Base-by-base conservation (phyloP, 148 eudicot genomes). In the Pharnaceum exiguum region DNA sequence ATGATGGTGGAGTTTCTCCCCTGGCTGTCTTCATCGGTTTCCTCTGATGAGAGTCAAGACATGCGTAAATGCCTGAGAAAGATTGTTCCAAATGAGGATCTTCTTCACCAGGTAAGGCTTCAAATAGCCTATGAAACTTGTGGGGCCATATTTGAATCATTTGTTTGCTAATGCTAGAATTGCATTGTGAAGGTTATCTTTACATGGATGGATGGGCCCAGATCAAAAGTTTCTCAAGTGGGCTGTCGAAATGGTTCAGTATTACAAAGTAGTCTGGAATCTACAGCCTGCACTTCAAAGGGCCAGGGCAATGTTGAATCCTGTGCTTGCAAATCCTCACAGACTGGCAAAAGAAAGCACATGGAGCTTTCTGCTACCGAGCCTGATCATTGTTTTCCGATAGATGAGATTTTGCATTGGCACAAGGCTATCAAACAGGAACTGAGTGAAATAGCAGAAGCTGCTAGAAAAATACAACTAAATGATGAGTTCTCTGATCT, bases 1-100 rank as follows among this genome's bases (percentile, higher is more conserved):
- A 93, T 93, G 98, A 85, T 93, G 98, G 86, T 80, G 52, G 94
- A 93, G 67, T 93, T 93, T 69, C 87, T 93, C 38, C 98, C 98
- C 33, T 93, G 98, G 98, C 90, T 93, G 67, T 85, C 95, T 45
- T 83, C 90, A 51, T 93, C 89, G 39, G 80, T 93, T 32, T 88
- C 95, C 17, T 22, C 66, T 55, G 98, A 85, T 58, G 98, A 93
- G 56, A 71, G 75, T 44, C 86, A 83, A 66, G 96, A 93, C 65
- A 88, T 93, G 96, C 88, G 75, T 31, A 85, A 75, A 62, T 93
- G 96, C 79, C 77, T 93, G 64, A 46, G 76, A 55, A 85, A 70
- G 75, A 75, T 93, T 46, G 79, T 93, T 64, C 98, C 98, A 55
- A 68, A 88, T 66, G 98, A 93, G 77, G 55, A 64, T 65, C 96